Percentiles rank a stretch among this genome's conserved stretches.
phyloP scores from a whole-genome alignment of 2,329 filamentous ascomycete genomes.

The Tetracladium maxilliforme region DNA sequence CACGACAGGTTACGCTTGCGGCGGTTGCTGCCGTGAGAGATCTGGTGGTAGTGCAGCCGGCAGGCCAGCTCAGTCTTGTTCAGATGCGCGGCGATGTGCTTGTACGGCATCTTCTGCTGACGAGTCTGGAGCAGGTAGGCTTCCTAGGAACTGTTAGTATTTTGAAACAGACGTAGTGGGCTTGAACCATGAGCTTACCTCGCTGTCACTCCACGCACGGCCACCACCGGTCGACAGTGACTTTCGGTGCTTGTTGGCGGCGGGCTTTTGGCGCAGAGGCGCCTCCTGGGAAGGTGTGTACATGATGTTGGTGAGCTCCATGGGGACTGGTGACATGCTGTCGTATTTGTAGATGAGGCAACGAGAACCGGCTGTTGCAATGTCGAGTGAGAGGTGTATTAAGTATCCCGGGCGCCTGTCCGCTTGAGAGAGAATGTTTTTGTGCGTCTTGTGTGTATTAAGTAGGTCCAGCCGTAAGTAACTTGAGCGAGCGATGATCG shows the following conservation, averaged over 20 bases:
- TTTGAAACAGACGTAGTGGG: slow-evolving; percentile 1
- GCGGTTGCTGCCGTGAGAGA: slow-evolving; percentile 69
- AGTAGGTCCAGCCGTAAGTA: too few relatives aligned
- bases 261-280: too few relatives aligned
- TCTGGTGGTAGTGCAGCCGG: slow-evolving; percentile 75
- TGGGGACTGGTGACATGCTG: too few relatives aligned
- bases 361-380: too few relatives aligned
- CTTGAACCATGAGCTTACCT: slow-evolving; percentile 39
- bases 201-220: slow-evolving; percentile 74
- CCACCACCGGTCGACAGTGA: slow-evolving; percentile 58
- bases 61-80: slow-evolving; percentile 83
- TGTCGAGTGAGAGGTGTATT: too few relatives aligned
- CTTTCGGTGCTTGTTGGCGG: slow-evolving; percentile 56
- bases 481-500: too few relatives aligned
- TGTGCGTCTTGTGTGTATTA: too few relatives aligned
- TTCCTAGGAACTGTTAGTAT: slow-evolving; percentile 35
- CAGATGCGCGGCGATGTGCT: slow-evolving; percentile 72
- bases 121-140: slow-evolving; percentile 72
- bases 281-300: too few relatives aligned
- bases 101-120: slow-evolving; percentile 80
- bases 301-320: too few relatives aligned
- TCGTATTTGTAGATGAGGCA: too few relatives aligned
- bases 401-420: too few relatives aligned
- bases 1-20: slow-evolving; percentile 63
- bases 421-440: too few relatives aligned